A percentile compares a stretch with the other conserved stretches of the same genome.
Evolutionary conservation across 495 filamentous ascomycete species (phyloP).

Genomic region (Tricharina praecox): DNA sequence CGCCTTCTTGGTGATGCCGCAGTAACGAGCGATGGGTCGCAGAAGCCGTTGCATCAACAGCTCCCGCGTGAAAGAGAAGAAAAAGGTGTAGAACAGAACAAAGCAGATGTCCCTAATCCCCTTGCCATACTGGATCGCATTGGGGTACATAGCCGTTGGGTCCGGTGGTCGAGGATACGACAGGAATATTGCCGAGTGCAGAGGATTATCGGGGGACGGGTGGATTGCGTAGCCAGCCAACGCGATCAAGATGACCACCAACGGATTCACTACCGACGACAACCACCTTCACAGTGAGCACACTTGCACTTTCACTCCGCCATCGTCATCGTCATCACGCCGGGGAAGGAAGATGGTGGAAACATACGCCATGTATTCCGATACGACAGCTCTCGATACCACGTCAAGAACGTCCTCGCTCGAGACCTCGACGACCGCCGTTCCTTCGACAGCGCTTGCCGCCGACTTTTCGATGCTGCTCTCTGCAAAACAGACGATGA

Average conservation of each 20-base stretch:
- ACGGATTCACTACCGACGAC: conserved; percentile 41
- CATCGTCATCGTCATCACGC: background rate
- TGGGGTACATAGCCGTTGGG: conserved; percentile 29
- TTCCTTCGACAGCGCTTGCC: conserved; percentile 15
- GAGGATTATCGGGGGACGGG: conserved; percentile 63
- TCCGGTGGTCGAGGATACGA: conserved; percentile 58
- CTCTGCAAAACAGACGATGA: conserved; percentile 11
- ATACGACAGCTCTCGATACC: conserved; percentile 25
- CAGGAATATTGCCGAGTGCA: conserved; percentile 79
- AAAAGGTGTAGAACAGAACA: conserved; percentile 74
- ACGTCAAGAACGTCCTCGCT: conserved; percentile 16
- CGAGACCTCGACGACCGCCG: conserved; percentile 5
- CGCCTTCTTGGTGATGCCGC: conserved; percentile 51
- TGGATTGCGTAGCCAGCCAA: conserved; percentile 56
- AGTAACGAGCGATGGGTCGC: conserved; percentile 54
- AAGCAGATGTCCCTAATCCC: conserved; percentile 71
- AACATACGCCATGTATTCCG: conserved; percentile 26
- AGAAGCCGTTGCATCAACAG: conserved; percentile 91
- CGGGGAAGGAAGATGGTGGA: background rate
- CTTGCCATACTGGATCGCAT: conserved; percentile 67
- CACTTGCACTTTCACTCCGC: background rate
- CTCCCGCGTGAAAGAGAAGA: conserved; percentile 85
- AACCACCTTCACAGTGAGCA: no score
- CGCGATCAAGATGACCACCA: conserved; percentile 48
- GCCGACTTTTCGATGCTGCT: conserved; percentile 19